Evolutionary conservation across 148 eudicot species (phyloP).

Genomic region (Chenopodium formosanum): DNA sequence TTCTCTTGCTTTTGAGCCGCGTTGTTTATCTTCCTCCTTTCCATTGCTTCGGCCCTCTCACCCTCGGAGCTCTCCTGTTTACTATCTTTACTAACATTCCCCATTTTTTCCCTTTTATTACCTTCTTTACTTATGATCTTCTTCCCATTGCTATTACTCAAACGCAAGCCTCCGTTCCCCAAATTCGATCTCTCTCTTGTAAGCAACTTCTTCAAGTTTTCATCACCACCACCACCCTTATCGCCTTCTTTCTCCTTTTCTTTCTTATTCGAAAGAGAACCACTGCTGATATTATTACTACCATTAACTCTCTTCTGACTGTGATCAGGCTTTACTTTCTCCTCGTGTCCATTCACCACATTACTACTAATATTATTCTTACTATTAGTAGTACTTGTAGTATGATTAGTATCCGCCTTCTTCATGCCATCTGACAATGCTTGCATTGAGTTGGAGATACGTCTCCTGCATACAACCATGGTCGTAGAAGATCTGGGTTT

Average conservation of each 20-base stretch:
- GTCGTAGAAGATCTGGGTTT: slow-evolving; percentile 35
- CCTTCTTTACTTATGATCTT: slow-evolving; percentile 24
- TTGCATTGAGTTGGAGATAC: slow-evolving; percentile 21
- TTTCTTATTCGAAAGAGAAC: not conserved
- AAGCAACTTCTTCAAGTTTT: slow-evolving; percentile 25
- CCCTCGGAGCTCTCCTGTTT: slow-evolving; percentile 23
- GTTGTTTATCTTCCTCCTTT: slow-evolving; percentile 14
- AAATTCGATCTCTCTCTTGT: slow-evolving; percentile 26
- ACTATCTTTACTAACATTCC: not conserved
- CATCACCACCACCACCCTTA: not conserved
- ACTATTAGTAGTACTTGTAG: not conserved
- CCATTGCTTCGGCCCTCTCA: slow-evolving; percentile 5
- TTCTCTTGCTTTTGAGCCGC: slow-evolving; percentile 31
- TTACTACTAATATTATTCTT: not conserved
- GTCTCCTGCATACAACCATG: slow-evolving; percentile 42
- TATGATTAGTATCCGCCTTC: slow-evolving; percentile 13
- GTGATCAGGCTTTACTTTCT: slow-evolving; percentile 18
- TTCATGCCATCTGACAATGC: slow-evolving; percentile 21
- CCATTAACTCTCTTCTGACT: slow-evolving; percentile 15
- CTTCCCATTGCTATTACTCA: slow-evolving; percentile 28
- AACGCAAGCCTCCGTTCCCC: slow-evolving; percentile 24
- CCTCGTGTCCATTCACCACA: slow-evolving; percentile 14
- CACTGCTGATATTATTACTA: not conserved
- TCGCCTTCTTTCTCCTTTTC: slow-evolving; percentile 19
- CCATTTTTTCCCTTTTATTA: slow-evolving; percentile 12